phyloP scores from a whole-genome alignment of 2,329 filamentous ascomycete genomes.

The Cordyceps cateniannulata region DNA sequence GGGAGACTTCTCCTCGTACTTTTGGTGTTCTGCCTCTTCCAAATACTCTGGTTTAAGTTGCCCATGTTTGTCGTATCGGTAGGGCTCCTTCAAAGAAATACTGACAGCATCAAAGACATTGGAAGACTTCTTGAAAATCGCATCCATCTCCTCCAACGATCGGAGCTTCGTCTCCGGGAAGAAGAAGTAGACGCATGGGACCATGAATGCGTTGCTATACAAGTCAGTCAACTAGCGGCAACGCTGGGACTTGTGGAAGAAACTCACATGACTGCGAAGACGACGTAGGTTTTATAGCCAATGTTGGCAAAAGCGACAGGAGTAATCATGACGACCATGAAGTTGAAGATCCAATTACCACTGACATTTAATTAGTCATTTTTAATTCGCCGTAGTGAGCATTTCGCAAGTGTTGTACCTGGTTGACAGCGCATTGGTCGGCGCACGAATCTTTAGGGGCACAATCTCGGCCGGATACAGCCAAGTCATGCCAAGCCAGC shows the following conservation, averaged over 20 bases:
- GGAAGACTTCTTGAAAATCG: constrained; percentile 45
- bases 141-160: constrained; percentile 60
- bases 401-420: constrained; percentile 34
- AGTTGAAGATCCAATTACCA: constrained; percentile 63
- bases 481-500: constrained; percentile 55
- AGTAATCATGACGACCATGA: constrained; percentile 57
- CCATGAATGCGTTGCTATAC: constrained; percentile 54
- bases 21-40: constrained; percentile 2
- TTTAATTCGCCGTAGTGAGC: too few relatives aligned
- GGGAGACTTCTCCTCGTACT: constrained; percentile 1
- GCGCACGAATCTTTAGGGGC: constrained; percentile 59
- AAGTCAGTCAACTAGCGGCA: too few relatives aligned
- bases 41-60: constrained; percentile 1
- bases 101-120: constrained; percentile 32
- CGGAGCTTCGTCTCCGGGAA: constrained; percentile 60
- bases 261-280: constrained; percentile 63
- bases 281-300: constrained; percentile 54
- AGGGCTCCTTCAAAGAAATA: constrained; percentile 41
- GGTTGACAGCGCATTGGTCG: constrained; percentile 50
- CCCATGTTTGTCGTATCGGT: constrained; percentile 52
- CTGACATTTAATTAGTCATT: too few relatives aligned
- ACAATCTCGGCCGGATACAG: constrained; percentile 62
- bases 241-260: too few relatives aligned
- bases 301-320: constrained; percentile 53
- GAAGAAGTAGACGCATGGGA: constrained; percentile 53